Evolutionary conservation across 2,329 filamentous ascomycete species (phyloP).

Genomic region (Triangularia setosa): DNA sequence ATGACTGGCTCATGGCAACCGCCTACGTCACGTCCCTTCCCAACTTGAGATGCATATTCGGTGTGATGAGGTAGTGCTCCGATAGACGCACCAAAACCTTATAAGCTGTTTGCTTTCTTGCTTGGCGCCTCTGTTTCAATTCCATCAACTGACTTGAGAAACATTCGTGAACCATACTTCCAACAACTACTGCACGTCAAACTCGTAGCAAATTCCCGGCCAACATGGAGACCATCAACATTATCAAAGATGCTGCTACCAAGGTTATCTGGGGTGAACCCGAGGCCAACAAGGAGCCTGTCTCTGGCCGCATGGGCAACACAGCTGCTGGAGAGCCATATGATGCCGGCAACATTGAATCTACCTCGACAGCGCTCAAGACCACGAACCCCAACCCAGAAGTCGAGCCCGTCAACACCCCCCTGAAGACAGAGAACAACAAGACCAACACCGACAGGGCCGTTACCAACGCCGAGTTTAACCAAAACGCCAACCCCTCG

Average conservation of each 20-base stretch:
- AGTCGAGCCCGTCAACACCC: not conserved
- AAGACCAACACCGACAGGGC: not conserved
- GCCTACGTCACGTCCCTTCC: not conserved
- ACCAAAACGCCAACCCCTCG: not conserved
- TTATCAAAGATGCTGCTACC: constrained; percentile 44
- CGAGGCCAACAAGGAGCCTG: constrained; percentile 54
- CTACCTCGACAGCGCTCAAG: not conserved
- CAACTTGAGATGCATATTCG: not conserved
- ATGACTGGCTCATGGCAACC: not conserved
- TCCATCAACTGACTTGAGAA: not conserved
- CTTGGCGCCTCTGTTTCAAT: not conserved
- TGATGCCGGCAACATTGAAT: constrained; percentile 67
- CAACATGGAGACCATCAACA: constrained; percentile 62
- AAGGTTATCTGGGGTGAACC: constrained; percentile 47
- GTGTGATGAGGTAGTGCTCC: constrained; percentile 1
- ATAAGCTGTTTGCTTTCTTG: not conserved
- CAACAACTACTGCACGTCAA: not conserved
- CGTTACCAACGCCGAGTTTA: not conserved
- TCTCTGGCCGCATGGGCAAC: constrained; percentile 66
- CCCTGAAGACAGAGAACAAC: not conserved
- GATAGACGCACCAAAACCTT: not conserved
- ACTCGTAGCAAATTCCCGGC: not conserved
- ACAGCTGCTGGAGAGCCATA: constrained; percentile 68
- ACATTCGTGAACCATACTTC: not conserved
- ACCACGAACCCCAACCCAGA: constrained; percentile 4